phyloP scores from a whole-genome alignment of 371 early-diverging fungal species.

The Nosema muscidifuracis region DNA sequence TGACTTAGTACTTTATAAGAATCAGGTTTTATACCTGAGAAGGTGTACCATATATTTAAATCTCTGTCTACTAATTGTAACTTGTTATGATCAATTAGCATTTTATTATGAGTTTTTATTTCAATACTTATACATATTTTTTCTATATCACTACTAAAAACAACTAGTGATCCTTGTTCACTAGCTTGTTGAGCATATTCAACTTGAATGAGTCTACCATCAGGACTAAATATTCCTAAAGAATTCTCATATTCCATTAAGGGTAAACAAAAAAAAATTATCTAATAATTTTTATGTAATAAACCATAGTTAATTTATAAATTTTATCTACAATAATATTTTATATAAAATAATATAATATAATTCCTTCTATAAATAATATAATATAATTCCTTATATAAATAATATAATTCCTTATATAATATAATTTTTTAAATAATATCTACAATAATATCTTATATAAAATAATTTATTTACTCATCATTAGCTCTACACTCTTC shows the following conservation, averaged over 20 bases:
- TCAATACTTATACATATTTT: conserved; percentile 67
- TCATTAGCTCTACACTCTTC: not conserved
- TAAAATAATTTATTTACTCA: not conserved
- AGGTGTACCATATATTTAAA: conserved; percentile 89
- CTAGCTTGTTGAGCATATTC: conserved; percentile 98
- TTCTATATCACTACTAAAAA: conserved; percentile 43
- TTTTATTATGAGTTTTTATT: conserved; percentile 82
- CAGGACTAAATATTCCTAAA: conserved; percentile 95
- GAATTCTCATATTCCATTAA: conserved; percentile 65
- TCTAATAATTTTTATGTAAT: no score
- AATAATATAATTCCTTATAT: conserved; percentile 1
- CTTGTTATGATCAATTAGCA: conserved; percentile 87
- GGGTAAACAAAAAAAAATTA: conserved; percentile 17
- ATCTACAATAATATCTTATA: no score
- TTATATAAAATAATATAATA: not conserved
- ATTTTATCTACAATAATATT: not conserved
- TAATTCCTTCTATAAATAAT: not conserved
- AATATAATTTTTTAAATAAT: no score
- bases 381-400: not conserved
- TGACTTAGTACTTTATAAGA: conserved; percentile 50
- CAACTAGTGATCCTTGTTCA: conserved; percentile 74
- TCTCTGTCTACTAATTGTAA: conserved; percentile 91
- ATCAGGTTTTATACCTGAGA: conserved; percentile 62
- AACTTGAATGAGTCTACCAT: conserved; percentile 98
- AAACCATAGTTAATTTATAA: no score